phyloP scores from a whole-genome alignment of 2,329 filamentous ascomycete genomes.

The Acephala macrosclerotiorum region DNA sequence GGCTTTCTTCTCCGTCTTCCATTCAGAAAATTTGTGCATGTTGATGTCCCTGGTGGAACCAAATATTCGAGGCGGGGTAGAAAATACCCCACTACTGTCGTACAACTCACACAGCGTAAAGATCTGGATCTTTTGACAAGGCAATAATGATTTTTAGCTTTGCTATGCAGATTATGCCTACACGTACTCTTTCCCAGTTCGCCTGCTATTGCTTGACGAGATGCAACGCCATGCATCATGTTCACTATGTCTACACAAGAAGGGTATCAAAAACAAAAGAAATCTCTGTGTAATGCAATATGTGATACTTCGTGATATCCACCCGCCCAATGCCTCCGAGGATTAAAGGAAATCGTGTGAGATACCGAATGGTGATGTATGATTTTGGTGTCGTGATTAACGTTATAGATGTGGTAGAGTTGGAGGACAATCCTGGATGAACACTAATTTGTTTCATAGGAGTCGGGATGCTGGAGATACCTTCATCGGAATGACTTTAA shows the following conservation, averaged over 20 bases:
- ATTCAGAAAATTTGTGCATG: background rate
- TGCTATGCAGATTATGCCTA: slow-evolving; percentile 23
- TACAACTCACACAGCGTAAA: slow-evolving; percentile 4
- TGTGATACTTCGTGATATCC: slow-evolving; percentile 19
- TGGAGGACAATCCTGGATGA: background rate
- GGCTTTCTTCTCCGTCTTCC: background rate
- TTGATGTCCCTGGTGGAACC: background rate
- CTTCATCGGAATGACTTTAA: slow-evolving; percentile 52
- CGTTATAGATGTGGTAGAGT: background rate
- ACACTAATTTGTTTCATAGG: background rate
- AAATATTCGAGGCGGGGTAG: background rate
- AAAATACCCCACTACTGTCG: slow-evolving; percentile 7
- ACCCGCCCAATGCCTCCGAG: background rate
- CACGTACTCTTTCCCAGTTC: slow-evolving; percentile 18
- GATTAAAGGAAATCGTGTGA: background rate
- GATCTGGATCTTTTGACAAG: background rate
- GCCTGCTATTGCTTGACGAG: slow-evolving; percentile 17
- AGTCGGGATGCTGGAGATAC: background rate
- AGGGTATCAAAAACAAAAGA: slow-evolving; percentile 34
- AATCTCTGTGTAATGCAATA: slow-evolving; percentile 18
- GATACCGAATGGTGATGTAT: slow-evolving; percentile 4
- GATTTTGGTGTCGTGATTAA: slow-evolving; percentile 13
- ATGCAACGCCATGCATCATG: slow-evolving; percentile 18
- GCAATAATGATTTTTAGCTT: slow-evolving; percentile 17
- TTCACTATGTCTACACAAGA: slow-evolving; percentile 29